Base-by-base conservation (phyloP, 768 basidiomycete genomes). In the Paxillus rubicundulus region DNA sequence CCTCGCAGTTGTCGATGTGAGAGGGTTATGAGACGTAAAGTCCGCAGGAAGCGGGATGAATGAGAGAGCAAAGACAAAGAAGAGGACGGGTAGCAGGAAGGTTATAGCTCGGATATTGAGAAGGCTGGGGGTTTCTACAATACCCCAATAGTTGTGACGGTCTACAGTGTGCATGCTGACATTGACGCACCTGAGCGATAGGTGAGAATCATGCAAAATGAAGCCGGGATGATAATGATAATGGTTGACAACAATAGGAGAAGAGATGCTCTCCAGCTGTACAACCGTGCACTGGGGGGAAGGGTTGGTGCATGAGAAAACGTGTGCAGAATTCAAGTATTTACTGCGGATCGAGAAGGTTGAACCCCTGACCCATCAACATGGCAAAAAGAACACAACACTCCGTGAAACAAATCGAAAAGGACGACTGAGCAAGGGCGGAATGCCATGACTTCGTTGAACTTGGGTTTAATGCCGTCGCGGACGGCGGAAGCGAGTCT, bases 391-490 rank as follows among this genome's bases (percentile, higher is more conserved):
- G 70, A 60, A 81, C 79, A 55, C 84, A 85, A 47, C 84, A 82
- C 69, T 92, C 91, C 1, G 86, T 79, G 65, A 92, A 89, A 59
- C 84, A 85, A 30, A 82, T 68, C 0, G 87, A 79, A 59, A 93
- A 92, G 7, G 84, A 65, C 1, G 71, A 73, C 39, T 84, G 72
- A 0, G 89, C 76, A 1, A 89, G 61, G 4, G 67, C 64, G 0
- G 84, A 81, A 57, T 89, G 86, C 40, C 79, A 68, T 30, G 73
- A 60, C 14, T 62, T 61, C 39, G 53, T 55, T 53, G 54, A 58
- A 54, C 18, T 57, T 41, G 45, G 44, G 33, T 55, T 68, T 16
- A 57, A 50, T 47, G 57, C 50, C 34, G 60, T 58, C 55, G 39
- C 58, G 45, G 60, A 53, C 60, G 60, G 58, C 28, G 69, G 53